Base-by-base conservation (phyloP, 148 eudicot genomes). In the Rhododendron williamsianum region DNA sequence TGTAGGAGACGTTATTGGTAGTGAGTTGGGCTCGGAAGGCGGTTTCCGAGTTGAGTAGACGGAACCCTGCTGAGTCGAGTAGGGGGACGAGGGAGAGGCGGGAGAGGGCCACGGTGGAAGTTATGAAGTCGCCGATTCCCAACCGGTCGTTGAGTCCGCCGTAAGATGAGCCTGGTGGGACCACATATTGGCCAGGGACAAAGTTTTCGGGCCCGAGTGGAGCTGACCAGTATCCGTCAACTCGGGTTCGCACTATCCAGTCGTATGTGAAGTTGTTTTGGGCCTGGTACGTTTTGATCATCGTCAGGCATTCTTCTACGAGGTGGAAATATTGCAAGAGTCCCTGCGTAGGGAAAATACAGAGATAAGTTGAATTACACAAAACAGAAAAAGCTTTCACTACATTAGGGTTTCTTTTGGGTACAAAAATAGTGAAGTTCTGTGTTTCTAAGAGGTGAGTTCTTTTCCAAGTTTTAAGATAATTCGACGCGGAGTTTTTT, bases 171-270 rank as follows among this genome's bases (percentile, higher is more conserved):
- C 99, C 99, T 0, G 96, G 91, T 21, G 99, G 99, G 60, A 97
- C 94, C 79, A 94, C 77, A 49, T 97, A 97, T 0, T 87, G 81
- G 18, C 91, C 94, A 12, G 89, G 94, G 58, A 97, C 54, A 86
- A 97, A 95, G 90, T 88, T 89, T 2, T 87, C 76, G 9, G 95
- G 93, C 38, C 77, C 60, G 0, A 97, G 89, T 2, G 97, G 94
- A 71, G 71, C 86, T 6, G 99, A 93, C 98, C 99, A 97, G 86
- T 91, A 97, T 6, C 94, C 91, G 84, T 97, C 99, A 0, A 97
- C 99, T 36, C 99, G 91, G 65, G 96, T 95, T n/a, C 99, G 93
- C 87, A 97, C 86, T 16, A 97, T 92, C 99, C 99, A 97, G 87
- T 97, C 93, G 77, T 97, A 97, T 1, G 96, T 93, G 88, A 97